A percentile compares a stretch with the other conserved stretches of the same genome.
These are phyloP conservation scores for Chlorella sorokiniana DNA, from an alignment of 139 green algal genomes.

Conservation along the genomic window DNA sequence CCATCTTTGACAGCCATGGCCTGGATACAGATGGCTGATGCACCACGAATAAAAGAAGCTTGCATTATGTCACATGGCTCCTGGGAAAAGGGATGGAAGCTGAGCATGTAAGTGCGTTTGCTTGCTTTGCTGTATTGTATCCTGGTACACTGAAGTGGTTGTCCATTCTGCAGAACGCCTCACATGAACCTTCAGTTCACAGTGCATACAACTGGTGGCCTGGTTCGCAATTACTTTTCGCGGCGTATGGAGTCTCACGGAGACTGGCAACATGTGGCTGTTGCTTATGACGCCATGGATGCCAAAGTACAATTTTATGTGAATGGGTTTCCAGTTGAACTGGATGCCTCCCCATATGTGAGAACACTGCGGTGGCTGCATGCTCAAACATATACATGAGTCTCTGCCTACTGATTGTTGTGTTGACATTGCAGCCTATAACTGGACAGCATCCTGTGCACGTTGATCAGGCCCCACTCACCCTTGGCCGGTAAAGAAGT, in stretches of 20 bases:
- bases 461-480: too few species aligned
- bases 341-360: neutral
- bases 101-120: slow-evolving; percentile 6
- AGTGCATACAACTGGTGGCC: neutral
- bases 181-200: slow-evolving; percentile 22
- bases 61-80: slow-evolving; percentile 16
- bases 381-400: neutral
- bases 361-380: neutral
- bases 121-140: neutral
- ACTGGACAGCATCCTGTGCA: too few species aligned
- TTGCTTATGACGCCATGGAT: neutral
- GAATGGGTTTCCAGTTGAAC: slow-evolving; percentile 21
- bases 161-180: neutral
- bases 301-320: neutral
- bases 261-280: slow-evolving; percentile 19
- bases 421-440: neutral
- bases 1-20: slow-evolving; percentile 8
- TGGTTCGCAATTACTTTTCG: slow-evolving; percentile 10
- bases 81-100: slow-evolving; percentile 24
- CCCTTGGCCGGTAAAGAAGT: too few species aligned
- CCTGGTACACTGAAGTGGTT: neutral
- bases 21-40: slow-evolving; percentile 1
- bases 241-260: neutral
- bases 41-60: slow-evolving; percentile 4
- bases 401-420: neutral